Percentiles rank a stretch among this genome's conserved stretches.
Evolutionary conservation across 352 stramenopile species (phyloP).

Genomic region (Globisporangium iwayamae): DNA sequence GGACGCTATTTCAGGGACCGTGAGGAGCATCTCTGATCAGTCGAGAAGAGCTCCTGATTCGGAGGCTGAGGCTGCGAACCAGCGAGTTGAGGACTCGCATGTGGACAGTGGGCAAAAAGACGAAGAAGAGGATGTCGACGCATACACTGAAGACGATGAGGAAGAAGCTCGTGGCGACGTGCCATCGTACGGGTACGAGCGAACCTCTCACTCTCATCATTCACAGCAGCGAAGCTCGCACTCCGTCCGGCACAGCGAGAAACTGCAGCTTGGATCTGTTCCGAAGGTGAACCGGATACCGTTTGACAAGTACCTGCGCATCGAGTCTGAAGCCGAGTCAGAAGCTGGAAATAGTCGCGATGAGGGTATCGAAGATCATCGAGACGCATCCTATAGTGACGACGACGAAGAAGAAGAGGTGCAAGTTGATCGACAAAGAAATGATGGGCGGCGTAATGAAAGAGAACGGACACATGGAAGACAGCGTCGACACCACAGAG

Average conservation of each 20-base stretch:
- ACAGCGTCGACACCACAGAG: too few relatives aligned
- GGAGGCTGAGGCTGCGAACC: neutral
- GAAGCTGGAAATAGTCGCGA: neutral
- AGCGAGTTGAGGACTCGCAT: neutral
- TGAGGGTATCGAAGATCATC: neutral
- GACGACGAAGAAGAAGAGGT: neutral
- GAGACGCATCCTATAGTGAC: neutral
- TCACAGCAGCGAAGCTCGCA: neutral
- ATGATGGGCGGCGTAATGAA: neutral
- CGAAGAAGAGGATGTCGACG: neutral
- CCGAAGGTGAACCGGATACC: constrained; percentile 7
- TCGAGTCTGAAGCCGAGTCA: constrained; percentile 8
- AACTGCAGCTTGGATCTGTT: neutral
- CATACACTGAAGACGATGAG: neutral
- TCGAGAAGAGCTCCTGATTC: constrained; percentile 10
- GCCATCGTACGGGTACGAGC: neutral
- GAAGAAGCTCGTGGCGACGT: neutral
- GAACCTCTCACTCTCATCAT: neutral
- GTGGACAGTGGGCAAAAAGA: neutral
- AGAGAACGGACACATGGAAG: neutral
- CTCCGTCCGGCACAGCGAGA: neutral
- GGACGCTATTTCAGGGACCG: constrained; percentile 25
- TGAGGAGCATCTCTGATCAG: constrained; percentile 17
- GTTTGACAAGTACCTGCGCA: constrained; percentile 14
- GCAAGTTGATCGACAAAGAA: neutral